phyloP scores from a whole-genome alignment of 2,329 filamentous ascomycete genomes.

The Paracoccidioides brasiliensis region DNA sequence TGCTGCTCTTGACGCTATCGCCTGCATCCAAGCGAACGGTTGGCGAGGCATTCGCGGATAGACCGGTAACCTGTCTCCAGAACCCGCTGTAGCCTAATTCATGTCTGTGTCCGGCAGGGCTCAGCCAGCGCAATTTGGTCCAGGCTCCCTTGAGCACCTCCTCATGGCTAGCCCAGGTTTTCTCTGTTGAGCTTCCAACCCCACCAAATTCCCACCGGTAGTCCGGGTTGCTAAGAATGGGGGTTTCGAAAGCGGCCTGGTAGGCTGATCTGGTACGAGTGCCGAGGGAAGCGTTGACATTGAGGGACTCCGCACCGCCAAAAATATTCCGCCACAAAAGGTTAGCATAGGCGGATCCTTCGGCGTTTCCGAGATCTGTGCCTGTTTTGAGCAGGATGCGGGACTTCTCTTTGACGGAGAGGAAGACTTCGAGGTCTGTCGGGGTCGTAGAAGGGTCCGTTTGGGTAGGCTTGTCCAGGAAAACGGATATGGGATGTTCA shows the following conservation, averaged over 20 bases:
- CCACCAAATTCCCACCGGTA: slow-evolving; percentile 66
- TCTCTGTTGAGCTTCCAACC: slow-evolving; percentile 70
- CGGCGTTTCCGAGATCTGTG: slow-evolving; percentile 84
- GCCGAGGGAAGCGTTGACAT: slow-evolving; percentile 73
- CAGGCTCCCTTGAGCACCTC: slow-evolving; percentile 70
- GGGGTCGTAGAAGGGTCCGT: slow-evolving; percentile 56
- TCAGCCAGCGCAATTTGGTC: slow-evolving; percentile 63
- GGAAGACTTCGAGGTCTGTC: slow-evolving; percentile 68
- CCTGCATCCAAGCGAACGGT: slow-evolving; percentile 75
- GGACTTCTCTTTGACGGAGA: slow-evolving; percentile 66
- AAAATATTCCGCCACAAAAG: slow-evolving; percentile 82
- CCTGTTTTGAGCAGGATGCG: slow-evolving; percentile 83
- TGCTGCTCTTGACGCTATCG: slow-evolving; percentile 76
- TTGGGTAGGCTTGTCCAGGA: slow-evolving; percentile 61
- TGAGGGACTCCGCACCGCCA: slow-evolving; percentile 81
- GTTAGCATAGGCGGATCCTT: slow-evolving; percentile 86
- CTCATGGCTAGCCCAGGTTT: slow-evolving; percentile 88
- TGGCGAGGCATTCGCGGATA: slow-evolving; percentile 63
- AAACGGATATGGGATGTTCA: slow-evolving; percentile 67
- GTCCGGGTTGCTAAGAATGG: slow-evolving; percentile 73
- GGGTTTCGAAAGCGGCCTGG: slow-evolving; percentile 70
- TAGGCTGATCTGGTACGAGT: slow-evolving; percentile 87
- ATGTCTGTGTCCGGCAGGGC: slow-evolving; percentile 52
- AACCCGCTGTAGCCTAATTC: slow-evolving; percentile 66
- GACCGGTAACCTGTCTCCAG: slow-evolving; percentile 79